Percentiles rank a stretch among this genome's conserved stretches.
phyloP scores from a whole-genome alignment of 140 eudicot species.

The Senecio squalidus region DNA sequence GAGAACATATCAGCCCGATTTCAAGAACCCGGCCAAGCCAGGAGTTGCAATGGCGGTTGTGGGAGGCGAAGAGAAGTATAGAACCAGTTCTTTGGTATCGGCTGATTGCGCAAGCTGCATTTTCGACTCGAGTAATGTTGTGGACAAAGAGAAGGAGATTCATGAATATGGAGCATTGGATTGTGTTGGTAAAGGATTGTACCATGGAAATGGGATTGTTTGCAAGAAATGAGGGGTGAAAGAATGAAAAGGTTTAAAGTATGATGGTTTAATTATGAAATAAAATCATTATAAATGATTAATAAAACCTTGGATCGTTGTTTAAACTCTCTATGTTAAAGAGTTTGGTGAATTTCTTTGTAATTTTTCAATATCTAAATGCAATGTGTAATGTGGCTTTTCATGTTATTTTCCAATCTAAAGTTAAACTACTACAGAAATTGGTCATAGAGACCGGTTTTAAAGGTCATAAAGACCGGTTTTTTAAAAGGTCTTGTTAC shows the following conservation, averaged over 20 bases:
- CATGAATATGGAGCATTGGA: constrained; percentile 24
- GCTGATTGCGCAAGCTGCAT: constrained; percentile 42
- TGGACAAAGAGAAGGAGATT: constrained; percentile 3
- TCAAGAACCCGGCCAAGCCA: constrained; percentile 35
- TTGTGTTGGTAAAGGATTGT: constrained; percentile 30
- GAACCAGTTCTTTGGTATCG: constrained; percentile 33
- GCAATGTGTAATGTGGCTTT: too few species aligned
- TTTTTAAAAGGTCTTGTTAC: too few species aligned
- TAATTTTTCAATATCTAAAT: too few species aligned
- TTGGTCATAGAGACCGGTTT: too few species aligned
- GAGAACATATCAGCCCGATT: constrained; percentile 32
- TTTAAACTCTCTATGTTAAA: too few species aligned
- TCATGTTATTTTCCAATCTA: too few species aligned
- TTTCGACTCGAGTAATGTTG: constrained; percentile 27
- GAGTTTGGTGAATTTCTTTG: too few species aligned
- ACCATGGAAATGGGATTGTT: constrained; percentile 43
- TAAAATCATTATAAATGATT: background rate
- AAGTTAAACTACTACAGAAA: too few species aligned
- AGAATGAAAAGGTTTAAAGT: background rate
- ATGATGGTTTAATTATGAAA: background rate
- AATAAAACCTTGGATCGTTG: constrained; percentile 13
- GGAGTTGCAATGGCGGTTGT: constrained; percentile 49
- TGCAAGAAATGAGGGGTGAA: constrained; percentile 31
- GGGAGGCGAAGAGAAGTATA: constrained; percentile 41
- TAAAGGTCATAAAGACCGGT: too few species aligned